Evolutionary conservation across 164 flowering plant genomes (phyloP), one percentile per base, ranked within the genome.

Genomic region (Vitis rotundifolia): DNA sequence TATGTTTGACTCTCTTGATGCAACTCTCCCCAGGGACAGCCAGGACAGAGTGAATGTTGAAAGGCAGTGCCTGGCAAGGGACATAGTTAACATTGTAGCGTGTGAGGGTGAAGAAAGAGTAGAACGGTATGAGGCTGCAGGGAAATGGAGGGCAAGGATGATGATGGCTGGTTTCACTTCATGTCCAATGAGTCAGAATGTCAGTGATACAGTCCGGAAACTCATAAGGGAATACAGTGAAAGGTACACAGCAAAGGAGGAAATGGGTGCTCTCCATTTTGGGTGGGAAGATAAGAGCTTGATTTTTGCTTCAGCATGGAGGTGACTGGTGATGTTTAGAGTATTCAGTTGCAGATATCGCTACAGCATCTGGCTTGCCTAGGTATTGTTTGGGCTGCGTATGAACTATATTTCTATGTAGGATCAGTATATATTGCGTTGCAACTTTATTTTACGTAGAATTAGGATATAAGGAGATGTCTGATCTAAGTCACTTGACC

Each of bases 131-230:
- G 98, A 95, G 71, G 94, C 91, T 63, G 94, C 97, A 0, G 97
- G 99, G 29, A 95, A 95, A 73, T 95, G 99, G 99, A 87, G 90
- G 68, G 94, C 97, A 13, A 85, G 99, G 76, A 95, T 95, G 99
- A 83, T 61, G 61, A 95, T 95, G 99, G 98, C 99, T 1, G 99
- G 97, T 22, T 93, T 95, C 69, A 72, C 53, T 1, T 49, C 97
- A 3, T 78, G 77, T 66, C 85, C 91, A 9, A 71, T 93, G 81
- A 83, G 94, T 67, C 9, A 58, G 0, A 70, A 70, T n/a, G 94
- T 90, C 49, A 80, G 69, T 26, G 81, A 73, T 16, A 66, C 75
- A 26, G 90, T 91, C 13, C 66, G 60, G 67, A 64, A 77, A 8
- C 84, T 89, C n/a, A 85, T 87, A 49, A 79, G 72, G 75, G 71